phyloP scores from a whole-genome alignment of 768 basidiomycete genomes.

The Mycena amicta region DNA sequence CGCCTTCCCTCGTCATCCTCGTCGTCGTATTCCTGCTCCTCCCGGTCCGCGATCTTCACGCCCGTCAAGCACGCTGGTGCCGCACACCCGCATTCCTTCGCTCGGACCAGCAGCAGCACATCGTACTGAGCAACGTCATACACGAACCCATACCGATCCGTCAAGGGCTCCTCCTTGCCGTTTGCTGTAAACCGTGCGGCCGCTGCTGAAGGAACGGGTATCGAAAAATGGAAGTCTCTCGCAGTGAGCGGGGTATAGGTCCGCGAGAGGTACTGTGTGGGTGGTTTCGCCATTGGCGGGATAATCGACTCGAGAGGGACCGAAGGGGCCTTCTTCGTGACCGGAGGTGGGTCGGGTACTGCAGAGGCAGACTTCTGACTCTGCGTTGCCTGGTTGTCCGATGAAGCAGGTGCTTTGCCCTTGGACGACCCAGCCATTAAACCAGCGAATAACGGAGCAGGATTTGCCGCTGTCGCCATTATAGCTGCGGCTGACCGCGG shows the following conservation, averaged over 20 bases:
- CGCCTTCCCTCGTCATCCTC: constrained; percentile 40
- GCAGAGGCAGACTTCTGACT: constrained; percentile 22
- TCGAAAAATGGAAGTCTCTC: constrained; percentile 72
- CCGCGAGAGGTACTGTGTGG: constrained; percentile 80
- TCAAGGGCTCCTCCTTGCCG: constrained; percentile 60
- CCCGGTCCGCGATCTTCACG: constrained; percentile 83
- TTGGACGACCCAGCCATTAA: constrained; percentile 58
- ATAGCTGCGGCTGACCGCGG: constrained; percentile 39
- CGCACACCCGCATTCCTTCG: constrained; percentile 69
- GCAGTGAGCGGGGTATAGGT: constrained; percentile 75
- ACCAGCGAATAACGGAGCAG: constrained; percentile 63
- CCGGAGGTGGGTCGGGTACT: constrained; percentile 12
- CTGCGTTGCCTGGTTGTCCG: constrained; percentile 8
- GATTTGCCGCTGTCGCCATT: constrained; percentile 43
- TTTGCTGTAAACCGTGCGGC: constrained; percentile 57
- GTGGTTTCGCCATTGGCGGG: constrained; percentile 76
- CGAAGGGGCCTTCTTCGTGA: constrained; percentile 38
- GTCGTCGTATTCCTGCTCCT: constrained; percentile 73
- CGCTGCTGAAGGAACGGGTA: constrained; percentile 44
- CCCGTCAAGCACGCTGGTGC: constrained; percentile 87
- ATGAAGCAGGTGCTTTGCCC: constrained; percentile 22
- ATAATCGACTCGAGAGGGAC: constrained; percentile 85
- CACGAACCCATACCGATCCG: constrained; percentile 90
- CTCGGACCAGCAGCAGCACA: constrained; percentile 71
- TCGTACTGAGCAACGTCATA: constrained; percentile 86